These are phyloP conservation scores for barrel medic (Medicago truncatula) DNA, from an alignment of 306 rosid genomes.

Conservation along the genomic window DNA sequence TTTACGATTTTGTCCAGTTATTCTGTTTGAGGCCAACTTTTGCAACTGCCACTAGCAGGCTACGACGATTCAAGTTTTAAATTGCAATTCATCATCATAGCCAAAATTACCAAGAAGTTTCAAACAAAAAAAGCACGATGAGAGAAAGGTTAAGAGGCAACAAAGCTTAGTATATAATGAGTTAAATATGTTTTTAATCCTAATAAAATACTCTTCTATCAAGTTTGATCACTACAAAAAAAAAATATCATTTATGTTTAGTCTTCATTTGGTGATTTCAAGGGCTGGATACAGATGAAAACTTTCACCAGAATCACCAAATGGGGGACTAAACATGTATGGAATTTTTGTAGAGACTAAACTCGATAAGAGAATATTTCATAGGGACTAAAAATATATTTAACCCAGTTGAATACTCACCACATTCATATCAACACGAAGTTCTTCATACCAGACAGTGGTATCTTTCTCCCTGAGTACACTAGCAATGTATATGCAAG, in stretches of 20 bases:
- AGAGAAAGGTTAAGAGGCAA: slow-evolving; percentile 12
- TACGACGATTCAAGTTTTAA: slow-evolving; percentile 10
- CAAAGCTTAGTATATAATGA: slow-evolving; percentile 29
- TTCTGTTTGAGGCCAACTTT: slow-evolving; percentile 22
- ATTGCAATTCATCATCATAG: background rate
- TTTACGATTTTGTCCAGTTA: slow-evolving; percentile 27
- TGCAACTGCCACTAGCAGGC: slow-evolving; percentile 23
- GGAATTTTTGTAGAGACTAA: background rate
- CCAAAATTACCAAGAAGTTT: slow-evolving; percentile 27
- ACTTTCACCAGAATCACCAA: background rate
- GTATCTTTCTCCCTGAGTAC: slow-evolving; percentile 81
- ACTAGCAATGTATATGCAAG: slow-evolving; percentile 90
- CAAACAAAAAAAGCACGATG: background rate
- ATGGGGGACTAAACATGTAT: background rate
- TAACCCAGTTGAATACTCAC: slow-evolving; percentile 54
- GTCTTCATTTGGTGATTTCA: background rate
- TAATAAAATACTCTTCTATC: background rate
- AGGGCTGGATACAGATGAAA: background rate
- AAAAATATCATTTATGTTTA: no score
- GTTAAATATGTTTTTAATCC: background rate
- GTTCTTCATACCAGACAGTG: slow-evolving; percentile 95
- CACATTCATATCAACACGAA: slow-evolving; percentile 91
- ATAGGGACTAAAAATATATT: background rate
- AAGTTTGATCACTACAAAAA: background rate
- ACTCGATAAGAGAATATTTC: background rate